Evolutionary conservation across 2,329 filamentous ascomycete genomes (phyloP), one percentile per base, ranked within the genome.

Genomic region (Ascochyta lentis): DNA sequence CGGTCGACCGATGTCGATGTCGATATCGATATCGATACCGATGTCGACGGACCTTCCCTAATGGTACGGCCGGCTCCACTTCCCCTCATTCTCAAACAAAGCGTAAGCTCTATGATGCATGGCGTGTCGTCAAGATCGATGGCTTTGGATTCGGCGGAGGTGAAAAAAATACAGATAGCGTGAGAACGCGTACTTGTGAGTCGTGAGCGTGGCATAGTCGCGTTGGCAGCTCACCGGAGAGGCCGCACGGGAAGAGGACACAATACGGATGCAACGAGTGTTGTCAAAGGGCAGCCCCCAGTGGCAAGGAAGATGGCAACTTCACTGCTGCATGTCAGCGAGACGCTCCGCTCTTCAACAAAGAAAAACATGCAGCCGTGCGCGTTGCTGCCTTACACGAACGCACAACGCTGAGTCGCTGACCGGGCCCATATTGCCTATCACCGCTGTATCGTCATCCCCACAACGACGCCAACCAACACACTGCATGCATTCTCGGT

Each of bases 11-110:
- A 48, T 41, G 46, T 52, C 33, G 44, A 48, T 41, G 46, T 52
- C 34, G 42, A 53, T 13, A 27, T 49, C 48, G 48, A 51, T 19
- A 35, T 35, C 33, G 29, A 33, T 33, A 33, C 6, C 24, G 4
- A 52, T 12, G 26, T 49, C 48, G 49, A 51, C 13, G 29, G 22
- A 50, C 42, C 38, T 56, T 50, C 41, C 53, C 50, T 50, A 27
- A 47, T 43, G 26, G 31, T 27, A 16, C 31, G 37, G 27, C 31
- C 9, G 26, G 43, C 47, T 56, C 53, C 53, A 51, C 53, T 51
- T 51, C 53, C 53, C 53, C 47, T 51, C 53, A 34, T 37, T 27
- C 38, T 13, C 53, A 56, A 42, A 56, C 53, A 43, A 47, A 42
- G 47, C 38, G 47, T 35, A 40, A 51, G 51, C 53, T 47, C 47